Base-by-base conservation (phyloP, 2,329 filamentous ascomycete genomes). In the Aspergillus pseudoviridinutans region DNA sequence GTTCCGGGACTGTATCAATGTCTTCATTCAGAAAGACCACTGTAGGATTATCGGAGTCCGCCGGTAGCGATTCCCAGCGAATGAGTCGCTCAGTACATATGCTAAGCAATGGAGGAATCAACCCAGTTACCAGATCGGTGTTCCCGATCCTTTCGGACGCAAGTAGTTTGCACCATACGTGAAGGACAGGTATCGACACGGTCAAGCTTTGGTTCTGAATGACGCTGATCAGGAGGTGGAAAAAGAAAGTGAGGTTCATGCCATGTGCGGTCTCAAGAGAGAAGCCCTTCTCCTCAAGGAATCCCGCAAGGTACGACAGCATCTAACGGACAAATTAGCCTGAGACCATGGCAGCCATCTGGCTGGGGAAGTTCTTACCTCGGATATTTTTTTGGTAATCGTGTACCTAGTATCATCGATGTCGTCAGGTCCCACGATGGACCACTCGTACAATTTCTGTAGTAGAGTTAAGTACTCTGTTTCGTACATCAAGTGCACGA, bases 341-440 rank as follows among this genome's bases (percentile, higher is more conserved):
- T 32, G 22, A 42, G 10, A 50, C 5, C 27, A 49, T 4, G 47
- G n/a, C 10, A 38, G 10, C 22, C 42, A 27, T 14, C 47, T 44
- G n/a, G 1, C 20, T 10, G 4, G 17, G 12, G 24, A 17, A 32
- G 41, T 53, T 47, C 77, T 63, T 81, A 92, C 90, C 84, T 99
- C 94, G 1, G 92, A 92, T 50, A 97, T 85, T 74, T 96, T 97
- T 78, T 97, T 97, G 44, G 90, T 87, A 64, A 97, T 86, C 55
- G 91, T 86, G 71, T 99, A 97, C 71, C 92, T 95, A 68, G 92
- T 88, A 68, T 96, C 91, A 64, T 97, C 90, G 58, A 96, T 86
- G 65, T 96, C 88, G 58, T 90, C 84, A 3, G 91, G 84, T 62
- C 92, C 88, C 47, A 93, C 87, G 10, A 86, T 76, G 4, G 91